phyloP scores from a whole-genome alignment of 306 rosid genomes.

The Cucurbita moschata region DNA sequence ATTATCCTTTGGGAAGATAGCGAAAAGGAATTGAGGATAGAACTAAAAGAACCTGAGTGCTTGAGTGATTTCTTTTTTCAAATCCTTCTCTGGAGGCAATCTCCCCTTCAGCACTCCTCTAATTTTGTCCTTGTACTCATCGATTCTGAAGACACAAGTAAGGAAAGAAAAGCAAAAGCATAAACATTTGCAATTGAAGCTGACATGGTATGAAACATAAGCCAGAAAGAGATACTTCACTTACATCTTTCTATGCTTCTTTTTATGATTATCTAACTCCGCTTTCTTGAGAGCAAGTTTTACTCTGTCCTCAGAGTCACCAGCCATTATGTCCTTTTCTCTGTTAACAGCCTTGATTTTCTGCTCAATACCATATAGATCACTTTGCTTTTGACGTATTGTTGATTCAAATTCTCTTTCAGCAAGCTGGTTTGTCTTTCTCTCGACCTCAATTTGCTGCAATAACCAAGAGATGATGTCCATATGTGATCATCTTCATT shows the following conservation, averaged over 20 bases:
- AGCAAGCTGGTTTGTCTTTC: conserved; percentile 53
- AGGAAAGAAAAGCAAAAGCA: conserved; percentile 2
- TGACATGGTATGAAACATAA: not conserved
- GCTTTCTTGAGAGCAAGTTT: conserved; percentile 39
- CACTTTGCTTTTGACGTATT: conserved; percentile 45
- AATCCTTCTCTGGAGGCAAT: conserved; percentile 75
- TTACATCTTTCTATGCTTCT: conserved; percentile 64
- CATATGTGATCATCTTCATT: not conserved
- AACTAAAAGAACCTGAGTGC: conserved; percentile 50
- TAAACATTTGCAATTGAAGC: conserved; percentile 9
- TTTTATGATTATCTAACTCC: conserved; percentile 49
- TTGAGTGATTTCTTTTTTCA: conserved; percentile 61
- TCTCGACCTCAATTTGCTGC: conserved; percentile 59
- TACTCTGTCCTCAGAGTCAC: conserved; percentile 64
- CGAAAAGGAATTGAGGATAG: not conserved
- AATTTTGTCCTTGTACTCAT: conserved; percentile 65
- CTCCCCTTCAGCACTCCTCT: conserved; percentile 78
- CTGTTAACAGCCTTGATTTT: conserved; percentile 40
- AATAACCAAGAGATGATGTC: conserved; percentile 7
- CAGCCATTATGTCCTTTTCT: conserved; percentile 48
- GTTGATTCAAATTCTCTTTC: conserved; percentile 61
- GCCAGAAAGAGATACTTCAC: conserved; percentile 9
- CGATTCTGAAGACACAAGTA: conserved; percentile 38
- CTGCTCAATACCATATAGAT: conserved; percentile 45
- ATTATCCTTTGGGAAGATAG: not conserved